Base-by-base conservation (phyloP, 2,329 filamentous ascomycete species). In the Apiospora saccharicola region DNA sequence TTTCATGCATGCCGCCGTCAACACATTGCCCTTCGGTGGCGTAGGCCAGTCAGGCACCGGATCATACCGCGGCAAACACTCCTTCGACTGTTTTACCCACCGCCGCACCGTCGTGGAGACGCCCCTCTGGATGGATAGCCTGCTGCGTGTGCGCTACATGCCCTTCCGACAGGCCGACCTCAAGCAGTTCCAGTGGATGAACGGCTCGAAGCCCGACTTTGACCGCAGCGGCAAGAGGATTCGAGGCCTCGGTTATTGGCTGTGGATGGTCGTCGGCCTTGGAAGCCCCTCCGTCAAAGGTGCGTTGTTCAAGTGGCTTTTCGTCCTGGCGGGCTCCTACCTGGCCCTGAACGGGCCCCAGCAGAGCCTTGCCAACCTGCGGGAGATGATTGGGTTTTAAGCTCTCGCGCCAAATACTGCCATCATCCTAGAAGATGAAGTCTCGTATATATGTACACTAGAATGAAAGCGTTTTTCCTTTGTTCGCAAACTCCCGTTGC, bases 11-110 rank as follows among this genome's bases (percentile, higher is more conserved):
- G 91, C 88, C 73, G 87, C 88, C 30, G 88, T 96, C 74, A 88
- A 90, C 44, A 93, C 91, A 2, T 85, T 96, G 1, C 86, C 92
- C 49, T 97, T 97, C 80, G 95, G 95, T 75, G 94, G 94, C 77
- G 92, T 97, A 10, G 94, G 95, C 75, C 89, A 92, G 76, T 94
- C 91, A 64, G 94, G 94, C 71, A 88, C 88, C 74, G 94, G 94
- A 74, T 85, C 89, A 43, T 97, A 97, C 85, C 90, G 93, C 77
- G 95, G 95, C 73, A 90, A 91, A 78, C 87, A 92, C n/a, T 90
- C 87, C 1, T 94, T 93, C 81, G 91, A 94, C 76, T 84, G 84
- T 75, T 83, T 80, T 76, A 82, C 80, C 73, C 85, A 87, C 80
- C 78, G 79, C 46, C 86, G 86, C 73, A 84, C 82, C 69, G 82